Percentiles rank a stretch among this genome's conserved stretches.
phyloP scores from a whole-genome alignment of 257 asterid genomes.

The Ehretia macrophylla region DNA sequence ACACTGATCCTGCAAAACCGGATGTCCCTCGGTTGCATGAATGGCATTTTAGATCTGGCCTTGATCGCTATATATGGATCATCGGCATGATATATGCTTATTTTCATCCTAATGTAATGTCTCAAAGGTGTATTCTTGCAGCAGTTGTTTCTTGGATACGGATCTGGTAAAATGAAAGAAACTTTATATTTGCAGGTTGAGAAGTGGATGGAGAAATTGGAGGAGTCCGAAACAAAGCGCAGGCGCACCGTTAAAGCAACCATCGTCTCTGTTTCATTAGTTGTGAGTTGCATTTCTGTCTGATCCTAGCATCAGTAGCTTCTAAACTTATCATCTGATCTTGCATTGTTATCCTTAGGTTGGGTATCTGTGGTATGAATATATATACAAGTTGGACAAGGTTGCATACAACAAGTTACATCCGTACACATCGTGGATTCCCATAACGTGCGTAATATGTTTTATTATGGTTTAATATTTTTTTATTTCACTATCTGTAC shows the following conservation, averaged over 20 bases:
- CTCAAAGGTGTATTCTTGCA: constrained; percentile 6
- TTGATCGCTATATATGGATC: constrained; percentile 87
- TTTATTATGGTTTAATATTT: background rate
- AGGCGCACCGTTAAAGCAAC: constrained; percentile 65
- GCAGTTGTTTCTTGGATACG: background rate
- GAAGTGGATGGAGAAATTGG: constrained; percentile 96
- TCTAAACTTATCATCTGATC: constrained; percentile 6
- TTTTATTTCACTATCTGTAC: background rate
- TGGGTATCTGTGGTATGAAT: constrained; percentile 79
- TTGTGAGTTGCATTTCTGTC: constrained; percentile 35
- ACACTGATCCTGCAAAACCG: constrained; percentile 88
- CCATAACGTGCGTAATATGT: constrained; percentile 62
- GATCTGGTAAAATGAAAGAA: constrained; percentile 9
- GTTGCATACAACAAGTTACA: constrained; percentile 83
- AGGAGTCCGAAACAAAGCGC: constrained; percentile 69
- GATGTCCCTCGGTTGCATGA: constrained; percentile 87
- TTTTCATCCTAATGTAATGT: constrained; percentile 69
- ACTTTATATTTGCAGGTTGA: constrained; percentile 54
- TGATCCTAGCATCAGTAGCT: background rate
- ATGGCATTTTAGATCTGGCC: constrained; percentile 96
- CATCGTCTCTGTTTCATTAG: constrained; percentile 48
- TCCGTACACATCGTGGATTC: constrained; percentile 99
- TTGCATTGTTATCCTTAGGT: constrained; percentile 20
- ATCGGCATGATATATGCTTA: constrained; percentile 85
- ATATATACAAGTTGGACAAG: constrained; percentile 89